Conservation (phyloP, 1,139 yeast species). For the Diutina neorugosa region DNA sequence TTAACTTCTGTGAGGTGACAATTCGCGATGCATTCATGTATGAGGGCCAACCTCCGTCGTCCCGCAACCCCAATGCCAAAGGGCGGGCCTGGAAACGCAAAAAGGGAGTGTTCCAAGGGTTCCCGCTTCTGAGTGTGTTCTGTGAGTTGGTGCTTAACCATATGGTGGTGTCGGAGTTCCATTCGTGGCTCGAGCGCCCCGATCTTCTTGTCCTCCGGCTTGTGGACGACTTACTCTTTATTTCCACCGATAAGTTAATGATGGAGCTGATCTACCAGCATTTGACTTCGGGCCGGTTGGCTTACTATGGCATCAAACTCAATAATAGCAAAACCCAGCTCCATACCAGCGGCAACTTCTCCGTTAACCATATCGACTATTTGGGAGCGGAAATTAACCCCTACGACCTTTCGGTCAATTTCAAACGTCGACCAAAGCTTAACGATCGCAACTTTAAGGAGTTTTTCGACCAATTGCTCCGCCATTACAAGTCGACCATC, state of each 20-base stretch:
- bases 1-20: conserved; percentile 14
- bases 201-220: not conserved
- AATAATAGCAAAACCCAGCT: not conserved
- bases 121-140: conserved; percentile 60
- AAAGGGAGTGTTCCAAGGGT: conserved; percentile 80
- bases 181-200: not conserved
- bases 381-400: not conserved
- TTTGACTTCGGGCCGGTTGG: not conserved
- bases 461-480: not conserved
- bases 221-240: not conserved
- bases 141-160: conserved; percentile 68
- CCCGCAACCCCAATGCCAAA: not conserved
- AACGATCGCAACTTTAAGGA: not conserved
- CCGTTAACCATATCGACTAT: not conserved
- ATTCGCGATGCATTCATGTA: conserved; percentile 10
- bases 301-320: not conserved
- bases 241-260: not conserved
- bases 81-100: conserved; percentile 20
- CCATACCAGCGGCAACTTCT: not conserved
- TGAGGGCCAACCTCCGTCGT: conserved; percentile 1
- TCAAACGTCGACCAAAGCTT: not conserved
- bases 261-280: not conserved
- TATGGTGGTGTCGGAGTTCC: conserved; percentile 36
- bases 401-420: not conserved
- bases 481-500: not conserved